Evolutionary conservation across 2,329 filamentous ascomycete genomes (phyloP), one percentile per base, ranked within the genome.

Genomic region (Neurospora sp.): DNA sequence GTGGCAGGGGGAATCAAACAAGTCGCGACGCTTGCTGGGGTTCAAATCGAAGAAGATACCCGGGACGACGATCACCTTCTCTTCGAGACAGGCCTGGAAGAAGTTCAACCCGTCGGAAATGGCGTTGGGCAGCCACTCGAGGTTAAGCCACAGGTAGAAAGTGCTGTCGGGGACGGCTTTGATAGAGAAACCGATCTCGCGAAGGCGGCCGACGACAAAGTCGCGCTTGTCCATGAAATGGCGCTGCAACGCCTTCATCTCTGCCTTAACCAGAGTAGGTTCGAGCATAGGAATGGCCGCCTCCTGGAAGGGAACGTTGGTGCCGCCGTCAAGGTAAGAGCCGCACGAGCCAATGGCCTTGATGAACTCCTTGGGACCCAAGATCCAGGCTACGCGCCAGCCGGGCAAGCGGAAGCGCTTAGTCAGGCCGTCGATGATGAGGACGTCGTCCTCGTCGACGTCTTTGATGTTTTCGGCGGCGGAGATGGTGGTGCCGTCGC

Each of bases 41-140:
- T 98, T 98, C 73, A 98, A 82, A 77, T 98, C 95, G 79, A 98
- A 98, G 86, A 98, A 98, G 80, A 98, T 98, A 71, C 95, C 95
- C 0, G 95, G 95, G 4, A 98, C 95, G 19, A 97, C 93, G 77
- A 97, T 97, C 74, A 96, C 93, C 85, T 96, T 96, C 84, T 97
- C 93, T 77, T 92, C 89, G 66, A 98, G 84, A 78, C 96, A 96
- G 38, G 93, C 93, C 79, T 96, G 89, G 88, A 98, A 97, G 86
- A 98, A 98, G 83, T 97, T 97, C 77, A 98, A 84, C 9, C 95
- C 95, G 79, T 98, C 95, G 71, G 91, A 90, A 79, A 98, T 97
- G 72, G 89, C 87, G n/a, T 86, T 86, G 0, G 95, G 92, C 2
- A 96, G 84, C 67, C 86, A 85, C 80, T 84, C 89, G 75, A 87